phyloP scores from a whole-genome alignment of 257 asterid genomes.

The Nicotiana knightiana region DNA sequence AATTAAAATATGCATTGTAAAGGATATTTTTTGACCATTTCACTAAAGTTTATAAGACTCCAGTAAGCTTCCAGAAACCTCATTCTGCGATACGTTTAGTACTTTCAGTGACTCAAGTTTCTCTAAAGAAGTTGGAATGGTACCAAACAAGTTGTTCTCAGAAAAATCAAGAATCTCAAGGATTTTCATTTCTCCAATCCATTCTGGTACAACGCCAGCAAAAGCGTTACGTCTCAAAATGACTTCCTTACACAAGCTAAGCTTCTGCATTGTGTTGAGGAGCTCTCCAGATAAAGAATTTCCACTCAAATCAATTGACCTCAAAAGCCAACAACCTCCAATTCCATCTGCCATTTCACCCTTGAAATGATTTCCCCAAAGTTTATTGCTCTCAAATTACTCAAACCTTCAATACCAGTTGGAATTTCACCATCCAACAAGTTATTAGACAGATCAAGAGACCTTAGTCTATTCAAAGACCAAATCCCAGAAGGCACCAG shows the following conservation, averaged over 20 bases:
- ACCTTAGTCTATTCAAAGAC: constrained; percentile 61
- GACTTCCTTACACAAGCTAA: constrained; percentile 46
- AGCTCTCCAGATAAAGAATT: constrained; percentile 54
- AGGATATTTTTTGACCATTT: no score
- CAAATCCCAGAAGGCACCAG: constrained; percentile 54
- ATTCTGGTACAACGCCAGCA: constrained; percentile 45
- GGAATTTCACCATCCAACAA: constrained; percentile 65
- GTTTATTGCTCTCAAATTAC: constrained; percentile 48
- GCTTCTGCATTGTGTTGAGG: constrained; percentile 70
- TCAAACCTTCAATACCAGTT: constrained; percentile 41
- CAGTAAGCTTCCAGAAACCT: constrained; percentile 54
- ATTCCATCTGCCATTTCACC: constrained; percentile 64
- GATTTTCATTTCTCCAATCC: constrained; percentile 78
- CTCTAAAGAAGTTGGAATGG: constrained; percentile 49
- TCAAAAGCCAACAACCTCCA: constrained; percentile 57
- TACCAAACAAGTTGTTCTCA: constrained; percentile 53
- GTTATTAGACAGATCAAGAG: constrained; percentile 76
- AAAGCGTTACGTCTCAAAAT: constrained; percentile 43
- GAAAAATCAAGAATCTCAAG: constrained; percentile 66
- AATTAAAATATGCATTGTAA: no score
- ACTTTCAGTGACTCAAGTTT: constrained; percentile 54
- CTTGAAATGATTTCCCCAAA: constrained; percentile 43
- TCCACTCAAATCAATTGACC: constrained; percentile 60
- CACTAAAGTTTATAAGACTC: constrained; percentile 14
- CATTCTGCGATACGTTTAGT: constrained; percentile 54